Percentiles rank a stretch among this genome's conserved stretches.
Evolutionary conservation across 805 yeast species (phyloP).

Genomic region (Candida taoyuanica): DNA sequence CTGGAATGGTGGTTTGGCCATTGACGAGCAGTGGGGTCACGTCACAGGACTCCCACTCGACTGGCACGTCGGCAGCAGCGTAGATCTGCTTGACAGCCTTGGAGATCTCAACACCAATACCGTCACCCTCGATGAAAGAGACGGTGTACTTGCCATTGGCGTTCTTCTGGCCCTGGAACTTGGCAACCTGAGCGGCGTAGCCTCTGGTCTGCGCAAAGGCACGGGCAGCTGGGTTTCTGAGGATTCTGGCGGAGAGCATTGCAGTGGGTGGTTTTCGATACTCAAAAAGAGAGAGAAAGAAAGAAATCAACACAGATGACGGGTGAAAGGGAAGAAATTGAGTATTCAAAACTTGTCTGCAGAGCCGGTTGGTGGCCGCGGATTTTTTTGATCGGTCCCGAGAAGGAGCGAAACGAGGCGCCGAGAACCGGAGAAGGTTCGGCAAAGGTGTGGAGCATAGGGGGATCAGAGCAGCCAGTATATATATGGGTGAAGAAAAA

Average conservation of each 20-base stretch:
- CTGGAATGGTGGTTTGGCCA: slow-evolving; percentile 92
- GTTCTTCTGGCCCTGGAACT: slow-evolving; percentile 59
- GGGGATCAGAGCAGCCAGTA: no score
- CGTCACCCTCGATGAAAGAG: slow-evolving; percentile 97
- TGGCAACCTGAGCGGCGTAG: slow-evolving; percentile 50
- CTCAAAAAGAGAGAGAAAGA: no score
- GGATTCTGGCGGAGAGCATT: slow-evolving; percentile 19
- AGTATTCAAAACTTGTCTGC: not conserved
- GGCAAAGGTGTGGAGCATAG: no score
- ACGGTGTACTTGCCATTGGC: slow-evolving; percentile 86
- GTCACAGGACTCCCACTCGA: slow-evolving; percentile 95
- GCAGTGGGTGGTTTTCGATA: not conserved
- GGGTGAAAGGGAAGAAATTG: slow-evolving; percentile 1
- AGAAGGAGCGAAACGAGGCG: slow-evolving; percentile 2
- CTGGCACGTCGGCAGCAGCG: slow-evolving; percentile 91
- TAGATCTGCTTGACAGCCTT: slow-evolving; percentile 90
- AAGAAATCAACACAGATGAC: no score
- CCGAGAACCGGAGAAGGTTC: slow-evolving; percentile 7
- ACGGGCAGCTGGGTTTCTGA: slow-evolving; percentile 12
- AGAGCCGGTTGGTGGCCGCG: slow-evolving; percentile 6
- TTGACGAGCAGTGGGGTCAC: slow-evolving; percentile 90
- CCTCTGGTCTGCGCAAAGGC: slow-evolving; percentile 20
- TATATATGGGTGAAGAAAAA: no score
- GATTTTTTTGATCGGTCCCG: slow-evolving; percentile 5
- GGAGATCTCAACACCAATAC: slow-evolving; percentile 95